phyloP scores from a whole-genome alignment of 208 protist genomes.

The Blechomonas ayalai region DNA sequence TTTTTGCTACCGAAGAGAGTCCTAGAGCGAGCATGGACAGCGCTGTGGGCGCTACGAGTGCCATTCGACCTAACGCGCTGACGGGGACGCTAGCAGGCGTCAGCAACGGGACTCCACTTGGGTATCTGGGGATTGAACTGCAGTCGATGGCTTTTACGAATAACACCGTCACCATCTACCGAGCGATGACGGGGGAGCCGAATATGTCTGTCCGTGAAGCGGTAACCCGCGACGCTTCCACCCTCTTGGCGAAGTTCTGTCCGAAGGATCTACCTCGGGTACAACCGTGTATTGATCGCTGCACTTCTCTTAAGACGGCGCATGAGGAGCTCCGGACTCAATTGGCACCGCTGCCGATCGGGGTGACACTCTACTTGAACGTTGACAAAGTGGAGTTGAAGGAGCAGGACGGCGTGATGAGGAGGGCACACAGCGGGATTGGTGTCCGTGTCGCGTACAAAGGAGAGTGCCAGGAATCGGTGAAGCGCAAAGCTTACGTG shows the following conservation, averaged over 20 bases:
- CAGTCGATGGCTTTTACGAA: constrained; percentile 66
- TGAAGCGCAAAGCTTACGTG: constrained; percentile 21
- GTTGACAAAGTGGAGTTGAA: constrained; percentile 47
- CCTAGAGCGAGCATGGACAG: not conserved
- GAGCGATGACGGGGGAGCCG: not conserved
- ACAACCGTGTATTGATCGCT: constrained; percentile 63
- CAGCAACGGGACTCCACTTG: constrained; percentile 15
- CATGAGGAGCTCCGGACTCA: constrained; percentile 59
- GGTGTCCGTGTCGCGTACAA: constrained; percentile 29
- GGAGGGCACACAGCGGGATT: constrained; percentile 34
- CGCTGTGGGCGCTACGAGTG: not conserved
- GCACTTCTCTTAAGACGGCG: constrained; percentile 40
- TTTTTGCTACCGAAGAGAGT: constrained; percentile 15
- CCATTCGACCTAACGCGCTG: too few relatives aligned
- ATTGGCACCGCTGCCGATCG: constrained; percentile 28
- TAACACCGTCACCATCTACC: constrained; percentile 35
- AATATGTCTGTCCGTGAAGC: constrained; percentile 10
- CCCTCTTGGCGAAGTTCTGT: constrained; percentile 56
- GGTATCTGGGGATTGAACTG: constrained; percentile 52
- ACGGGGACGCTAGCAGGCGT: too few relatives aligned
- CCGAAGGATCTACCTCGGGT: constrained; percentile 44
- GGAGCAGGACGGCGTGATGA: constrained; percentile 16
- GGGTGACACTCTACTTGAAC: constrained; percentile 63
- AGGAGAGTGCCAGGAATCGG: constrained; percentile 27
- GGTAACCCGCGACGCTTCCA: constrained; percentile 62